Conservation (phyloP, 2,329 filamentous ascomycete species). For the Phoma herbarum region DNA sequence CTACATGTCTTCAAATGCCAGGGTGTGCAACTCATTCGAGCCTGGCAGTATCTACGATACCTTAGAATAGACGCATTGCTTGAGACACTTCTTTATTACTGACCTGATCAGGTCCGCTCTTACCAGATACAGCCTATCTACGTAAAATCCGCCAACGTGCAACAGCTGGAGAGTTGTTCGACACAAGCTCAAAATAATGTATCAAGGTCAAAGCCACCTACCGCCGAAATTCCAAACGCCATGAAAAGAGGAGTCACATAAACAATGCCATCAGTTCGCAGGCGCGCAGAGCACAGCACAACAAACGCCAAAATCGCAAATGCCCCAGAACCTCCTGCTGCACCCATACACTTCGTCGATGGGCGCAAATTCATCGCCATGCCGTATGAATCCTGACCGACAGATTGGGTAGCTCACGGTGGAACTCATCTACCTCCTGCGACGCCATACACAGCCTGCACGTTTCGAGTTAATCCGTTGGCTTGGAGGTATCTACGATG, state of each 20-base stretch:
- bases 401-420: neutral
- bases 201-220: neutral
- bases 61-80: neutral
- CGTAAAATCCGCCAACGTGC: neutral
- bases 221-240: neutral
- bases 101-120: neutral
- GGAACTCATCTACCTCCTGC: neutral
- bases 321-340: neutral
- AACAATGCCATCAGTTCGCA: neutral
- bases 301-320: neutral
- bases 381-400: neutral
- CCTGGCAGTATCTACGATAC: neutral
- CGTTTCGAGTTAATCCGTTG: neutral
- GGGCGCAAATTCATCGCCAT: neutral
- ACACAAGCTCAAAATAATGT: neutral
- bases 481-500: conserved; percentile 7
- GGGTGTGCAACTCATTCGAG: neutral
- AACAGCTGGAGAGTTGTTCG: neutral
- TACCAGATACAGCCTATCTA: neutral
- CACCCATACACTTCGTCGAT: neutral
- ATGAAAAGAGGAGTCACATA: neutral
- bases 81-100: neutral
- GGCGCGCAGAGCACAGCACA: neutral
- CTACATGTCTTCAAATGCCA: neutral
- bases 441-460: conserved; percentile 2